A percentile compares a stretch with the other conserved stretches of the same genome.
phyloP scores from a whole-genome alignment of 345 rosid genomes.

The Pugionium cornutum region DNA sequence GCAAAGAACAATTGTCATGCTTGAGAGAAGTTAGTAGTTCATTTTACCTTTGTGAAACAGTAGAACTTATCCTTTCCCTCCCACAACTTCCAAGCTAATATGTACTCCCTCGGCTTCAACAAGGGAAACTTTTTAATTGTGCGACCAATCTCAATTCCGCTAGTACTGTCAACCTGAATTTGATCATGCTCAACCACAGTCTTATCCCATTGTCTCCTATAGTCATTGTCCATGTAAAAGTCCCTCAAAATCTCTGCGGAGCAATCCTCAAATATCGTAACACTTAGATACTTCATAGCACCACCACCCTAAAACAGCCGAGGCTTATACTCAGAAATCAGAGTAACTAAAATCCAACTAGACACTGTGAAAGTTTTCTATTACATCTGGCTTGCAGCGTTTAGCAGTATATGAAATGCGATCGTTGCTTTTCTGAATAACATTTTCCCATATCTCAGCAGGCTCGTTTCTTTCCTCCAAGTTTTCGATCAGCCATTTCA shows the following conservation, averaged over 20 bases:
- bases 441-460: constrained; percentile 63
- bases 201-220: constrained; percentile 84
- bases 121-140: constrained; percentile 83
- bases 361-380: constrained; percentile 2
- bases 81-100: constrained; percentile 90
- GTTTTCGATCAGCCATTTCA: constrained; percentile 57
- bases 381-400: constrained; percentile 72
- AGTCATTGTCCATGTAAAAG: constrained; percentile 89
- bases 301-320: constrained; percentile 62
- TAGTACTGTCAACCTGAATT: constrained; percentile 54
- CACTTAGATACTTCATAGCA: constrained; percentile 74
- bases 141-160: constrained; percentile 74
- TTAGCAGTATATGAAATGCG: constrained; percentile 60
- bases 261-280: constrained; percentile 74
- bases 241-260: constrained; percentile 63
- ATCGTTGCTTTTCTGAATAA: constrained; percentile 55
- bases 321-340: constrained; percentile 14
- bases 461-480: constrained; percentile 44
- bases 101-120: constrained; percentile 79
- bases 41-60: constrained; percentile 76
- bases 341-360: background rate
- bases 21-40: background rate
- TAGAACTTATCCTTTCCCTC: constrained; percentile 77
- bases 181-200: constrained; percentile 70
- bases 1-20: background rate